phyloP scores from a whole-genome alignment of 192 early-diverging fungal species.

The Radiomyces spectabilis region DNA sequence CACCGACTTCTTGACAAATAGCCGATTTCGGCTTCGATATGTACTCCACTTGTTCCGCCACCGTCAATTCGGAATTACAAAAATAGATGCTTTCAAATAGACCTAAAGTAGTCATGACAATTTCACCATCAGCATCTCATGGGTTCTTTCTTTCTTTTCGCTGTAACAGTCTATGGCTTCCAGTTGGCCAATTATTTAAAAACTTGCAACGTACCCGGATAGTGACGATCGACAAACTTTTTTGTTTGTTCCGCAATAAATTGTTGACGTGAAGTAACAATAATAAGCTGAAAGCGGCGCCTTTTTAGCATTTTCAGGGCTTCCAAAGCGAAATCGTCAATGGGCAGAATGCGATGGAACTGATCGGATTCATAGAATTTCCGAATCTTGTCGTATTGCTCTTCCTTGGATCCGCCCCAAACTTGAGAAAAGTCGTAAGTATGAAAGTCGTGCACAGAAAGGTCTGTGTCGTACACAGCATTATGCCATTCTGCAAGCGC shows the following conservation, averaged over 20 bases:
- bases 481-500: constrained; percentile 51
- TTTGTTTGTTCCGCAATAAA: constrained; percentile 49
- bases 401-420: constrained; percentile 49
- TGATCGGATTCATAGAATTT: constrained; percentile 46
- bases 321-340: constrained; percentile 42
- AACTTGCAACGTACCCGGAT: constrained; percentile 37
- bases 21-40: constrained; percentile 48
- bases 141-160: background rate
- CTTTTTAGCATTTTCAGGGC: constrained; percentile 47
- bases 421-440: constrained; percentile 44
- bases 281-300: constrained; percentile 42
- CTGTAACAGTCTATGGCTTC: background rate
- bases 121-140: background rate
- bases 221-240: constrained; percentile 45
- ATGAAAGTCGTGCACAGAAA: constrained; percentile 37
- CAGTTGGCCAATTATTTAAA: no score
- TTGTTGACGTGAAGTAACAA: constrained; percentile 54
- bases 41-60: constrained; percentile 40
- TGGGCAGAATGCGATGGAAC: constrained; percentile 43
- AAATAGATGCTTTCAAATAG: constrained; percentile 60
- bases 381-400: constrained; percentile 44
- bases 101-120: constrained; percentile 14
- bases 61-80: constrained; percentile 45
- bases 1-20: constrained; percentile 48
- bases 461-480: constrained; percentile 36